phyloP scores from a whole-genome alignment of 2,329 filamentous ascomycete species.

The Botrytis paeoniae region DNA sequence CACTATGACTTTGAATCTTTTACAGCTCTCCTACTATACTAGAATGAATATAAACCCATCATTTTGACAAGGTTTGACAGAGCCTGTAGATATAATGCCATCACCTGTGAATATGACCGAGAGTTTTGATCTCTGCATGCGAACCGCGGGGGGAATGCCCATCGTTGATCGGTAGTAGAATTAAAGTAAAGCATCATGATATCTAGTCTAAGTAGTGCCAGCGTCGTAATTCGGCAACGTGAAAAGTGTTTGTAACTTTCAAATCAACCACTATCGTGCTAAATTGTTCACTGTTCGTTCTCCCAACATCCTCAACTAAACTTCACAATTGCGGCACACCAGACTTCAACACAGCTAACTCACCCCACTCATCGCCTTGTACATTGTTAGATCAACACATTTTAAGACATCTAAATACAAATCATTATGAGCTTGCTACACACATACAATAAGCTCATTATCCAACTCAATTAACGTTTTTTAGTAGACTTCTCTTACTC shows the following conservation, averaged over 20 bases:
- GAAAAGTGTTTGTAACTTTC: neutral
- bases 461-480: neutral
- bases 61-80: fast-evolving
- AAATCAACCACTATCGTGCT: neutral
- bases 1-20: neutral
- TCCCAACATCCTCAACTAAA: neutral
- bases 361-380: neutral
- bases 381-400: neutral
- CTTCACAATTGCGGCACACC: neutral
- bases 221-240: neutral
- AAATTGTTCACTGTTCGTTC: neutral
- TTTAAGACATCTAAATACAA: neutral
- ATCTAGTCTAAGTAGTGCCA: no score
- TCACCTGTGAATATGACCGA: neutral
- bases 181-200: no score
- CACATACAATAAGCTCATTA: neutral
- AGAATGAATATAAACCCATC: neutral
- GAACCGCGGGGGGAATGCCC: neutral
- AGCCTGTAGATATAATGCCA: neutral
- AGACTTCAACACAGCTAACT: neutral
- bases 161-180: neutral
- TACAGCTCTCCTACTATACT: neutral
- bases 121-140: neutral
- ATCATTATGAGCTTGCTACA: neutral
- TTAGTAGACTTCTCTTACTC: neutral